phyloP scores from a whole-genome alignment of 2,329 filamentous ascomycete genomes.

The Leptographium procerum region DNA sequence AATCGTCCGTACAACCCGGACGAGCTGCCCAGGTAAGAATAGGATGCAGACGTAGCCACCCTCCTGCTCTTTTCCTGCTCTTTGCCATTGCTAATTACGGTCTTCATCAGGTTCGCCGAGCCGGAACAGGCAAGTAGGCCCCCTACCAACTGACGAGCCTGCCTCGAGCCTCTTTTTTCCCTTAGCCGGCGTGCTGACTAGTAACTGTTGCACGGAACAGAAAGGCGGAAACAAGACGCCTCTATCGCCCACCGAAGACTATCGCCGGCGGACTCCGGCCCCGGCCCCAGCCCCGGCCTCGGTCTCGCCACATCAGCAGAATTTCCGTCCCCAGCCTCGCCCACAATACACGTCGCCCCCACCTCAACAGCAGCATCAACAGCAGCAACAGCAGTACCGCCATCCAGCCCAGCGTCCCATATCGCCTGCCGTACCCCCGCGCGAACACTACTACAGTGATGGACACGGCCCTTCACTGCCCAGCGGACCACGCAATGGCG shows the following conservation, averaged over 20 bases:
- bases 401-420: conserved; percentile 15
- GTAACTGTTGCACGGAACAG: conserved; percentile 13
- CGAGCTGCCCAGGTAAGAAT: conserved; percentile 68
- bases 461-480: conserved; percentile 5
- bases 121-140: conserved; percentile 35
- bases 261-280: conserved; percentile 8
- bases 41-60: not conserved
- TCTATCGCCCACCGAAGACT: conserved; percentile 10
- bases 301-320: conserved; percentile 8
- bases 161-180: not conserved
- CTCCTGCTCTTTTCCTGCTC: not conserved
- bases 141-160: not conserved
- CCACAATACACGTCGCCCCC: conserved; percentile 12
- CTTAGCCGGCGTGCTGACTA: not conserved
- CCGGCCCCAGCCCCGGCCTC: not conserved
- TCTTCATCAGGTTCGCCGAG: conserved; percentile 34
- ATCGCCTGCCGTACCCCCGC: conserved; percentile 3
- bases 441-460: conserved; percentile 1
- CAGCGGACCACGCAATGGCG: conserved; percentile 5
- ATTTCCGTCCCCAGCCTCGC: conserved; percentile 26
- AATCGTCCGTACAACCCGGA: conserved; percentile 89
- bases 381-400: conserved; percentile 34
- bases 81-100: not conserved
- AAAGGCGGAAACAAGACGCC: conserved; percentile 20
- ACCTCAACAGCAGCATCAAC: conserved; percentile 30